Base-by-base conservation (phyloP, 768 basidiomycete species). In the Panus rudis region DNA sequence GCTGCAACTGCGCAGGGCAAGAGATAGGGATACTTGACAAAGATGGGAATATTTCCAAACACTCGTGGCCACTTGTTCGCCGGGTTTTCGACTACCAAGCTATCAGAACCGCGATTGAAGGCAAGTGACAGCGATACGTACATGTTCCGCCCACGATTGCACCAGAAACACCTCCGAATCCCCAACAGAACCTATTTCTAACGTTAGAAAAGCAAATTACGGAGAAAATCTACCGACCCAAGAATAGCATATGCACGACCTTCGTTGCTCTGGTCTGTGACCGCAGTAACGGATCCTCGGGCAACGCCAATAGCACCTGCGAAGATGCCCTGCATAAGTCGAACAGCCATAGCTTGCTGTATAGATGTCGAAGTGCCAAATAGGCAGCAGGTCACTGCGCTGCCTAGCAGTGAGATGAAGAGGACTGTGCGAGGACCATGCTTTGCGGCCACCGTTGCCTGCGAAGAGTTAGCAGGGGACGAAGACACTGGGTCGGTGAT, bases 291-390 rank as follows among this genome's bases (percentile, higher is more conserved):
- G 16, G 81, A 85, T 11, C 92, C 88, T 56, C 94, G 78, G 33
- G 92, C 93, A 21, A 97, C 94, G 17, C 94, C 94, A 14, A 98
- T 85, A 17, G 93, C 88, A 3, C 94, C 93, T 3, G 85, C 87
- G 56, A 94, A 96, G 22, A 93, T 73, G 23, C 93, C 93, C 60
- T 94, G 92, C 26, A 92, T 70, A 13, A 97, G 70, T n/a, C 92
- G 76, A 38, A 93, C 79, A 28, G 71, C 82, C 27, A 96, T 76
- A 6, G 93, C 92, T 63, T 93, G 80, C 32, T 81, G 75, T 13
- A 88, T 64, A 10, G 81, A 70, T 5, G 79, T 82, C 24, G 80
- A 76, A 2, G 87, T 90, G 25, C 87, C 90, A 56, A 92, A 91
- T 27, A 80, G 59, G 21, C 78, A 66, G 56, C 88, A 86, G 10